phyloP scores from a whole-genome alignment of 495 filamentous ascomycete genomes.

The Darksidea phi region DNA sequence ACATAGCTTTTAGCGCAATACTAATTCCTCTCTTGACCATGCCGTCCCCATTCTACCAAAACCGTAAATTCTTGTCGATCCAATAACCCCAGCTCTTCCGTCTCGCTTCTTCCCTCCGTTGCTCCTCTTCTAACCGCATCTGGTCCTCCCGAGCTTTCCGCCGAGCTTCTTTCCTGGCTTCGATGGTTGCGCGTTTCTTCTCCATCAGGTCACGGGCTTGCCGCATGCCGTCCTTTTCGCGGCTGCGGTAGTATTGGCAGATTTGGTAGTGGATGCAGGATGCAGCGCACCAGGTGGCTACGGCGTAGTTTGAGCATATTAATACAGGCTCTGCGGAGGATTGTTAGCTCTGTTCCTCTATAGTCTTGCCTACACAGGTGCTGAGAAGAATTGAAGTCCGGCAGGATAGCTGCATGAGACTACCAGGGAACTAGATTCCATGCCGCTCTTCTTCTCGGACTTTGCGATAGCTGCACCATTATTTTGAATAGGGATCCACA shows the following conservation, averaged over 20 bases:
- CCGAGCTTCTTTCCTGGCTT: constrained; percentile 56
- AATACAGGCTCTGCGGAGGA: constrained; percentile 47
- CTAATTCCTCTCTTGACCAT: not conserved
- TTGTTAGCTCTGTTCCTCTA: not conserved
- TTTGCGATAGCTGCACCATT: not conserved
- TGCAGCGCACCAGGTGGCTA: constrained; percentile 64
- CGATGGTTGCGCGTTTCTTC: constrained; percentile 57
- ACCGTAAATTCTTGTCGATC: constrained; percentile 28
- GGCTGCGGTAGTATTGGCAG: constrained; percentile 67
- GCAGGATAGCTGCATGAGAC: too few relatives aligned
- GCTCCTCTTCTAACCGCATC: constrained; percentile 41
- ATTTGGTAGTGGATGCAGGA: constrained; percentile 73
- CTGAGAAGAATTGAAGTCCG: too few relatives aligned
- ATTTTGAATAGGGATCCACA: constrained; percentile 20
- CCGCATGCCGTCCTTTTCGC: constrained; percentile 76
- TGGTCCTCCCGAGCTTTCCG: constrained; percentile 50
- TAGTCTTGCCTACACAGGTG: too few relatives aligned
- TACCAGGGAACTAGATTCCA: too few relatives aligned
- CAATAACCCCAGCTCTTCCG: constrained; percentile 29
- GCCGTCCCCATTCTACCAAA: constrained; percentile 25
- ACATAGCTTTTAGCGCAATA: constrained; percentile 13
- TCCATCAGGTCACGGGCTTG: constrained; percentile 78
- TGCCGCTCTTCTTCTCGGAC: too few relatives aligned
- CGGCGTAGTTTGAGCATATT: constrained; percentile 77
- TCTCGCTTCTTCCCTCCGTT: constrained; percentile 35